Base-by-base conservation (phyloP, 2,329 filamentous ascomycete species). In the Colletotrichum eremochloae region DNA sequence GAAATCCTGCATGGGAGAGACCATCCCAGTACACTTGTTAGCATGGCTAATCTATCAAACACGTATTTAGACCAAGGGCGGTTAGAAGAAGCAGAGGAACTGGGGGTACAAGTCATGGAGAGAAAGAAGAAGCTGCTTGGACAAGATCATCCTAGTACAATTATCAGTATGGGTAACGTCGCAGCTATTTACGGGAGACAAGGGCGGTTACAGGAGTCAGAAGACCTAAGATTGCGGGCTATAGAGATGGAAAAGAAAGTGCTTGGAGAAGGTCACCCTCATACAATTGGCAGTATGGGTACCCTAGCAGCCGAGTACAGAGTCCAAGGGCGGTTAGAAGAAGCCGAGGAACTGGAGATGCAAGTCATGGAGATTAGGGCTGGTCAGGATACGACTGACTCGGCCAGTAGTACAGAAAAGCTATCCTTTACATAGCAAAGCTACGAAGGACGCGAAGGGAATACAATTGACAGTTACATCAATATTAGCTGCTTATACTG, bases 161-260 rank as follows among this genome's bases (percentile, higher is more conserved):
- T 50, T 3, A 1, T 3, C n/a, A 50, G 46, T 1, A 24, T 50
- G 8, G 12, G 5, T 12, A 14, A 8, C 8, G 11, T 24, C 12
- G n/a, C 9, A 12, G 5, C 15, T 5, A 5, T 7, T 4, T 18
- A 44, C 2, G 18, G 40, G 5, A 2, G 18, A 1, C 40, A 44
- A 44, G 40, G 15, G 14, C 42, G 42, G 18, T 20, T 20, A 36
- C 33, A 36, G 33, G 33, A 36, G 33, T 36, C n/a, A 1, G n/a
- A 29, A 2, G n/a, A 24, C 1, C 5, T 20, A 9, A 5, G 7
- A 7, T 0, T n/a, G 2, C 18, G 6, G 5, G 18, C 4, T 6
- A 14, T 15, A 5, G 48, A 50, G 20, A 50, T 1, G 2, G 29
- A 2, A 6, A 29, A 15, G 20, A 50, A 14, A 2, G 48, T 29